A percentile compares a stretch with the other conserved stretches of the same genome.
These are phyloP conservation scores for Hypoxylon sp. DNA, from an alignment of 2,329 filamentous ascomycete species.

Conservation along the genomic window DNA sequence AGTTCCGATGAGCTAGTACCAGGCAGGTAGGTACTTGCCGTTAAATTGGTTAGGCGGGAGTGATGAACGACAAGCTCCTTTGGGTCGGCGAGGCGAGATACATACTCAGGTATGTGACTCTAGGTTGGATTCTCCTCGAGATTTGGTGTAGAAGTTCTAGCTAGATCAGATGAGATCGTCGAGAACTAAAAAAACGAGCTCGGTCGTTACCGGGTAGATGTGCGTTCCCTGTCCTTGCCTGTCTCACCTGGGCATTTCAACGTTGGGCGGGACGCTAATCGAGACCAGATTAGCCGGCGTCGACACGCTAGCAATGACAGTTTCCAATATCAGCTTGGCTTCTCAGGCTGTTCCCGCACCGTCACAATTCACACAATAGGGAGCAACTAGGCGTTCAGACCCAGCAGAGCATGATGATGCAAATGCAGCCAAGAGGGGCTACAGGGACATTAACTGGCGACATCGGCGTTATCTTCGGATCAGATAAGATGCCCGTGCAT, in stretches of 20 bases:
- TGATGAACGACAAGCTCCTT: constrained; percentile 23
- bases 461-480: constrained; percentile 68
- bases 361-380: constrained; percentile 5
- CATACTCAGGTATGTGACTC: constrained; percentile 19
- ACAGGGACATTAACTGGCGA: constrained; percentile 52
- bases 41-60: constrained; percentile 14
- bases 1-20: constrained; percentile 34
- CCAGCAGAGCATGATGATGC: constrained; percentile 38
- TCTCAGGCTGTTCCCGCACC: constrained; percentile 20
- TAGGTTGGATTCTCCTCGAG: constrained; percentile 14
- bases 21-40: constrained; percentile 33
- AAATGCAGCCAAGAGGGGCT: constrained; percentile 45
- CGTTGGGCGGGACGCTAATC: constrained; percentile 21
- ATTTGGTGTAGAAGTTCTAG: constrained; percentile 8
- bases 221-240: constrained; percentile 10
- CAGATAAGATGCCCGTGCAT: constrained; percentile 66
- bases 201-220: neutral
- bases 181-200: constrained; percentile 2
- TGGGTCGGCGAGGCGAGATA: constrained; percentile 16
- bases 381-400: constrained; percentile 20
- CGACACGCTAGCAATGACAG: constrained; percentile 12
- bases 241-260: constrained; percentile 22
- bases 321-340: constrained; percentile 17
- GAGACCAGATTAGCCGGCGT: constrained; percentile 26
- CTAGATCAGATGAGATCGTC: constrained; percentile 22